These are phyloP conservation scores for Pseudomonodictys pantanalensis DNA, from an alignment of 495 filamentous ascomycete species.

Conservation along the genomic window DNA sequence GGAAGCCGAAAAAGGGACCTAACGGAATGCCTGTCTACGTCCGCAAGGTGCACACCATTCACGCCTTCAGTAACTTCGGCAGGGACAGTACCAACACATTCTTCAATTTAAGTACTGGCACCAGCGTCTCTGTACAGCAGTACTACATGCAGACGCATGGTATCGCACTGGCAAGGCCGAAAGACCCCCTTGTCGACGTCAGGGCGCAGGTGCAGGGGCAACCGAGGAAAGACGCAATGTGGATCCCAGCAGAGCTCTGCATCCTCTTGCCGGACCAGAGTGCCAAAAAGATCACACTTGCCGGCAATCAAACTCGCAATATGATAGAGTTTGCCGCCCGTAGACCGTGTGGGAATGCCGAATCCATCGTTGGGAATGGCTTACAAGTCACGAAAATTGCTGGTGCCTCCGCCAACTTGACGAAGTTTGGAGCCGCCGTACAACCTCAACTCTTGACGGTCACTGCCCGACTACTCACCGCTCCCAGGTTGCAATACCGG, in stretches of 20 bases:
- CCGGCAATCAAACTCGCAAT: conserved; percentile 53
- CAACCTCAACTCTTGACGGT: conserved; percentile 60
- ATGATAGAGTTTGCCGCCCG: conserved; percentile 74
- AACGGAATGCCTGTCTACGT: conserved; percentile 1
- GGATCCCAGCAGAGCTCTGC: conserved; percentile 66
- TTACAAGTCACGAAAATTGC: conserved; percentile 47
- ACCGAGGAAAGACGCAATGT: conserved; percentile 55
- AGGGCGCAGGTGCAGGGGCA: conserved; percentile 49
- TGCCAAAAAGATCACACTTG: conserved; percentile 53
- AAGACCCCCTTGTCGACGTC: conserved; percentile 66
- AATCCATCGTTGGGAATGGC: conserved; percentile 60
- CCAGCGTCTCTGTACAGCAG: conserved; percentile 19
- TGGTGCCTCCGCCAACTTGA: conserved; percentile 8
- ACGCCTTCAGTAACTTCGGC: conserved; percentile 4
- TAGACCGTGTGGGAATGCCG: conserved; percentile 60
- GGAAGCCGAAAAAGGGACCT: conserved; percentile 19
- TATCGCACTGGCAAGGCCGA: conserved; percentile 39
- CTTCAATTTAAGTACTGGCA: conserved; percentile 14
- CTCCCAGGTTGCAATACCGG: conserved; percentile 56
- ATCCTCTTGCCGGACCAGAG: conserved; percentile 64
- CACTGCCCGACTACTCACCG: conserved; percentile 55
- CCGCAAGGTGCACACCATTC: conserved; percentile 25
- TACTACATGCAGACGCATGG: conserved; percentile 38
- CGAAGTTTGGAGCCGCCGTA: conserved; percentile 56
- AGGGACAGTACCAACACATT: background rate